phyloP scores from a whole-genome alignment of 2,329 filamentous ascomycete genomes.

The Hypoxylon sp. region DNA sequence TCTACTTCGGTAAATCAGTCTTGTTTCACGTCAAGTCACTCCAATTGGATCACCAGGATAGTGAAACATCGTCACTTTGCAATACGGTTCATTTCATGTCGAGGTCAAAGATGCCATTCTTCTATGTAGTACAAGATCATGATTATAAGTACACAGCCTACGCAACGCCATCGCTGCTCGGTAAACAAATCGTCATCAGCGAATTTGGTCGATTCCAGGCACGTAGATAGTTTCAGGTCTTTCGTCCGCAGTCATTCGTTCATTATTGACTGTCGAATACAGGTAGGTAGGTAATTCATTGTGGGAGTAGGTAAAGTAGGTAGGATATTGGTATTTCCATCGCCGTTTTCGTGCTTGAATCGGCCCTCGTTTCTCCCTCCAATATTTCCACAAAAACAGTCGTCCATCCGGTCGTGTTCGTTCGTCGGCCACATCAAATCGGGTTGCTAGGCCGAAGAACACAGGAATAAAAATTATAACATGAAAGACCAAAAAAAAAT shows the following conservation, averaged over 20 bases:
- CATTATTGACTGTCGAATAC: slow-evolving; percentile 24
- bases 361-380: not conserved
- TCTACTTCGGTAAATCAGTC: too few species aligned
- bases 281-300: too few species aligned
- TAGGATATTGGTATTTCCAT: slow-evolving; percentile 11
- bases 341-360: not conserved
- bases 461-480: slow-evolving; percentile 5
- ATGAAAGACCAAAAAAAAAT: slow-evolving; percentile 32
- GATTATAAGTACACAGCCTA: too few species aligned
- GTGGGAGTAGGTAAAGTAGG: too few species aligned
- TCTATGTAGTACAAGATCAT: slow-evolving; percentile 31
- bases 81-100: too few species aligned
- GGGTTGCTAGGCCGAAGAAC: too few species aligned
- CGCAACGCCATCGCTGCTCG: slow-evolving; percentile 3
- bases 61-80: too few species aligned
- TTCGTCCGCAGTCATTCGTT: slow-evolving; percentile 26
- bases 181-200: slow-evolving; percentile 1
- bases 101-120: slow-evolving; percentile 28
- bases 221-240: slow-evolving; percentile 5
- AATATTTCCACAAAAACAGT: too few species aligned
- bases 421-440: too few species aligned
- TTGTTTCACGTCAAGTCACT: too few species aligned
- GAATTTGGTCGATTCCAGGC: slow-evolving; percentile 11
- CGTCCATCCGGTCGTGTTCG: not conserved
- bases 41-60: too few species aligned